Percentiles rank a stretch among this genome's conserved stretches.
Evolutionary conservation across 352 stramenopile species (phyloP).

Genomic region (Globisporangium splendens): DNA sequence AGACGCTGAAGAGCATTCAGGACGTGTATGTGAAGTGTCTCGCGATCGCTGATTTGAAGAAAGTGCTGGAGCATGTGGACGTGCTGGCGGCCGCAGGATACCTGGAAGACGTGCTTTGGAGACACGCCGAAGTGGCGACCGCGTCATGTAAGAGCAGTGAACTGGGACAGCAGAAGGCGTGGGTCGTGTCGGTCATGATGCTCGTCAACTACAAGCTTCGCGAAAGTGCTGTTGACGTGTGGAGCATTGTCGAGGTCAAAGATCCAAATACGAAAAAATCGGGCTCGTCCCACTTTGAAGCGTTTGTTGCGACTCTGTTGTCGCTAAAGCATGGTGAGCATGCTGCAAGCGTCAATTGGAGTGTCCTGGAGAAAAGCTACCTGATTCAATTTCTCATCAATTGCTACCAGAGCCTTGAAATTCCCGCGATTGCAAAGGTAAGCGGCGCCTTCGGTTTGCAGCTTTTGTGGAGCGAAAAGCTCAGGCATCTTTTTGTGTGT

Average conservation of each 20-base stretch:
- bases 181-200: conserved; percentile 41
- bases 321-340: conserved; percentile 5
- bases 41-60: conserved; percentile 11
- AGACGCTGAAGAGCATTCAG: conserved; percentile 18
- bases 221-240: conserved; percentile 5
- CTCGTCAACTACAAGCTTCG: conserved; percentile 26
- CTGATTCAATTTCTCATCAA: conserved; percentile 60
- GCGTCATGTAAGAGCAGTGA: conserved; percentile 15
- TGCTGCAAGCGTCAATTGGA: conserved; percentile 17
- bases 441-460: not conserved
- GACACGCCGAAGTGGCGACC: conserved; percentile 18
- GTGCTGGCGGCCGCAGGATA: conserved; percentile 26
- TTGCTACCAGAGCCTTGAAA: conserved; percentile 58
- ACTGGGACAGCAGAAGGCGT: conserved; percentile 39
- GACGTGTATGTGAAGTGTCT: conserved; percentile 39
- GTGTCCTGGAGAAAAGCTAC: conserved; percentile 41
- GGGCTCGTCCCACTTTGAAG: conserved; percentile 24
- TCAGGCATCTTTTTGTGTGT: not conserved
- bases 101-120: conserved; percentile 59
- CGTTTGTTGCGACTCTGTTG: conserved; percentile 39
- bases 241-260: conserved; percentile 14
- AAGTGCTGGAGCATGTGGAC: conserved; percentile 20
- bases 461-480: not conserved
- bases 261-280: not conserved
- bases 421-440: conserved; percentile 40